These are phyloP conservation scores for Metahyphopichia silvanorum DNA, from an alignment of 805 yeast genomes.

Conservation along the genomic window DNA sequence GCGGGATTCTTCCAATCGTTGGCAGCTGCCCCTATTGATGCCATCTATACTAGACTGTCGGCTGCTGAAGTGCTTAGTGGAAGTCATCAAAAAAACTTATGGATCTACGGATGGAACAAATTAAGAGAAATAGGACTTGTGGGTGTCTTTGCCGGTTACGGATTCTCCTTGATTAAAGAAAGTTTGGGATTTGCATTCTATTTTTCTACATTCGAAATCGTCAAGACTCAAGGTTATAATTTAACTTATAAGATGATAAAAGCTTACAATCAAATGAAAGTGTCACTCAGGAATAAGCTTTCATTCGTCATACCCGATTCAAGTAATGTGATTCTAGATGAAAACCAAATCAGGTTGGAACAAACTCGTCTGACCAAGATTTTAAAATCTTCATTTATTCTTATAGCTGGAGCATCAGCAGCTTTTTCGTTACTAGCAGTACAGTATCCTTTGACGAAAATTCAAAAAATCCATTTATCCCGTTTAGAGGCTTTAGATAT, in stretches of 20 bases:
- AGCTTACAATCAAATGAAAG: conserved; percentile 40
- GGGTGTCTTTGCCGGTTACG: conserved; percentile 89
- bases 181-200: conserved; percentile 80
- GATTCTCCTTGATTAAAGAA: conserved; percentile 76
- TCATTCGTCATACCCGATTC: conserved; percentile 9
- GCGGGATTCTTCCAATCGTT: conserved; percentile 89
- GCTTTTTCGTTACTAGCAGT: conserved; percentile 72
- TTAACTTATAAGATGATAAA: conserved; percentile 44
- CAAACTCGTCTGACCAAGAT: conserved; percentile 42
- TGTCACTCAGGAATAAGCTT: conserved; percentile 8
- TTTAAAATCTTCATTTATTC: conserved; percentile 64
- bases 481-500: conserved; percentile 79
- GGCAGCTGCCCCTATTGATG: conserved; percentile 92
- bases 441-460: conserved; percentile 77
- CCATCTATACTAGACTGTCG: conserved; percentile 77
- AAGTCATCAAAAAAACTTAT: conserved; percentile 56
- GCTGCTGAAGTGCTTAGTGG: conserved; percentile 72
- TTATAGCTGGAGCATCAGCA: conserved; percentile 86
- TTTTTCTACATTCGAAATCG: conserved; percentile 74
- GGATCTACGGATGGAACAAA: conserved; percentile 73
- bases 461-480: conserved; percentile 76
- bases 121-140: conserved; percentile 69
- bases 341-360: conserved; percentile 25
- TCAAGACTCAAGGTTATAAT: conserved; percentile 66
- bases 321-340: conserved; percentile 8